Evolutionary conservation across 805 yeast genomes (phyloP).

Genomic region (Cyberlindnera xishuangbannaensis): DNA sequence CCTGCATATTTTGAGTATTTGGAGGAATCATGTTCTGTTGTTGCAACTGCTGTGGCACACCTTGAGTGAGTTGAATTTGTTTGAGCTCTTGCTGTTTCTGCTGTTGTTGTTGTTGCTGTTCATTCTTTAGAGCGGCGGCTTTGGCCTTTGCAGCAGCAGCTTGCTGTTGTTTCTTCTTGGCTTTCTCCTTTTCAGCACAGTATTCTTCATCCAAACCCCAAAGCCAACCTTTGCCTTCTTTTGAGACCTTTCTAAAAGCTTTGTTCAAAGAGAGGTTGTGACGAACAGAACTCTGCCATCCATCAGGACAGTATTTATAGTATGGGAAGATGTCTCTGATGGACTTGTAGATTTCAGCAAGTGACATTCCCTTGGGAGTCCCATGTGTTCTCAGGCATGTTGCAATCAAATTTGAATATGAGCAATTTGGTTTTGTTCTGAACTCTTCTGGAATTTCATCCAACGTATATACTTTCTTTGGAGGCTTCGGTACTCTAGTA

Average conservation of each 20-base stretch:
- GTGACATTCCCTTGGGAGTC: constrained; percentile 67
- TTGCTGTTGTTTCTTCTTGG: constrained; percentile 61
- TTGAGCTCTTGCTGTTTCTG: constrained; percentile 26
- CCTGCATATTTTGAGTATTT: neutral
- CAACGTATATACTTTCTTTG: constrained; percentile 60
- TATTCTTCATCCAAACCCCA: constrained; percentile 91
- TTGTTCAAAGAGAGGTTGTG: constrained; percentile 86
- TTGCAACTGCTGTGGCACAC: constrained; percentile 6
- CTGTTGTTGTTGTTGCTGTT: constrained; percentile 41
- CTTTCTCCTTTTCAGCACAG: constrained; percentile 74
- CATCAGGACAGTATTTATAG: constrained; percentile 90
- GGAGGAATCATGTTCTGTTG: constrained; percentile 4
- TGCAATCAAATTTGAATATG: constrained; percentile 77
- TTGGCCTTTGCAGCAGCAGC: constrained; percentile 54
- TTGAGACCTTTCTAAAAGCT: constrained; percentile 73
- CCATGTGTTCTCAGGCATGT: constrained; percentile 67
- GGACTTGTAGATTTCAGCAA: constrained; percentile 80
- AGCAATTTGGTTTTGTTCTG: constrained; percentile 75
- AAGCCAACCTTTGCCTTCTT: constrained; percentile 90
- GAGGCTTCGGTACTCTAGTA: constrained; percentile 42
- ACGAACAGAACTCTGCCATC: constrained; percentile 94
- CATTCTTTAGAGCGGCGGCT: constrained; percentile 47
- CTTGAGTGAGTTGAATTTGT: constrained; percentile 13
- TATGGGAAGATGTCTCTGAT: constrained; percentile 87
- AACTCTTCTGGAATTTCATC: constrained; percentile 89